Base-by-base conservation (phyloP, 2,329 filamentous ascomycete species). In the Fusarium sambucinum region DNA sequence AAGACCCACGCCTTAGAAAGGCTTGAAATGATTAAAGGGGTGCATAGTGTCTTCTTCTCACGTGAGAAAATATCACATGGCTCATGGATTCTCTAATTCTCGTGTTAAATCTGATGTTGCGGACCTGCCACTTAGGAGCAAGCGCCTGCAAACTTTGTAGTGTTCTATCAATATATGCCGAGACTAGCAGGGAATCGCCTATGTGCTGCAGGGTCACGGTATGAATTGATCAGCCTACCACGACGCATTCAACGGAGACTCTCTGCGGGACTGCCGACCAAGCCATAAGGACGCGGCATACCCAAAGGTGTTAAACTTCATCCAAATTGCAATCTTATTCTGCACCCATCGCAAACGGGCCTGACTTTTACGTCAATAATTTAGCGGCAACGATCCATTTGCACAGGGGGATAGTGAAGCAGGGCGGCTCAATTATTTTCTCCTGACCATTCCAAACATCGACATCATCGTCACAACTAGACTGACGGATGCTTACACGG, bases 351-450 rank as follows among this genome's bases (percentile, higher is more conserved):
- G 63, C 46, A 14, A 63, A 63, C 14, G 29, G 59, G 1, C 51
- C 52, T 7, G 46, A 58, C 10, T 25, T 53, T 5, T 41, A 53
- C 5, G 46, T 63, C 14, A 42, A 64, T 9, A 59, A 58, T 16
- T 46, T 48, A 1, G 41, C 47, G 1, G 46, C 59, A 2, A 32
- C 25, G 0, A 16, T 63, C 12, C 59, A 59, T 10, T 38, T 47
- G 3, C 33, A 56, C 4, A 52, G 19, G 6, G 52, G 51, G 1
- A 63, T 59, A 0, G 40, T 48, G 1, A 64, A 63, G 59, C 63
- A 57, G 33, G 58, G 58, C 2, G 40, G 51, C 13, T 63, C 29
- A 55, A 46, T 4, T 50, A 50, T 11, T 47, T 42, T 2, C 23
- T 51, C 3, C 52, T 21, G 2, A 63, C 40, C 2, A 54, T 64